These are phyloP conservation scores for Scenedesmus sp. DNA, from an alignment of 163 green algal genomes.

Conservation along the genomic window DNA sequence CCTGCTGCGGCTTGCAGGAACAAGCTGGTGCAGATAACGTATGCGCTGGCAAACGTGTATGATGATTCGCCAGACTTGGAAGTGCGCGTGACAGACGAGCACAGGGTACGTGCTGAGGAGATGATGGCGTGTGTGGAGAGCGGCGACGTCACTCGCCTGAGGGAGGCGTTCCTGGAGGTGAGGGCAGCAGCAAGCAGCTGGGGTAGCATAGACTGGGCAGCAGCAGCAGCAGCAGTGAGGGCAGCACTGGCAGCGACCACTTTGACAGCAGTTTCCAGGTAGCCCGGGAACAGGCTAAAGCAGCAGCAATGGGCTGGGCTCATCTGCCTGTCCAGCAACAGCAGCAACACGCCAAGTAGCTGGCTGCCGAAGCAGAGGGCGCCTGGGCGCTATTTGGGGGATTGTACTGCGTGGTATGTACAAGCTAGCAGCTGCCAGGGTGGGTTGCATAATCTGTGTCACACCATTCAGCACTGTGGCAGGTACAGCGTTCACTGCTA, in stretches of 20 bases:
- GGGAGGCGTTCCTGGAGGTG: slow-evolving; percentile 40
- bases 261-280: neutral
- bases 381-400: neutral
- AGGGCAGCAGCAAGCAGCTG: neutral
- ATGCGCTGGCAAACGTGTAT: slow-evolving; percentile 57
- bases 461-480: too few species aligned
- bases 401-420: neutral
- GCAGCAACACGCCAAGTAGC: neutral
- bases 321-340: neutral
- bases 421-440: neutral
- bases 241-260: neutral
- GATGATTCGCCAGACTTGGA: slow-evolving; percentile 52
- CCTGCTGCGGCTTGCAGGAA: slow-evolving; percentile 37
- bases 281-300: neutral
- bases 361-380: neutral
- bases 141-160: slow-evolving; percentile 35
- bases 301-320: neutral
- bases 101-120: slow-evolving; percentile 46
- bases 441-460: neutral
- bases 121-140: slow-evolving; percentile 54
- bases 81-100: slow-evolving; percentile 47
- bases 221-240: neutral
- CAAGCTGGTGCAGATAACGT: slow-evolving; percentile 59
- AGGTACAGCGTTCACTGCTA: neutral
- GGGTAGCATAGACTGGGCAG: neutral